These are phyloP conservation scores for Nelumbo lutea DNA, from an alignment of 164 flowering plant genomes.

Conservation along the genomic window DNA sequence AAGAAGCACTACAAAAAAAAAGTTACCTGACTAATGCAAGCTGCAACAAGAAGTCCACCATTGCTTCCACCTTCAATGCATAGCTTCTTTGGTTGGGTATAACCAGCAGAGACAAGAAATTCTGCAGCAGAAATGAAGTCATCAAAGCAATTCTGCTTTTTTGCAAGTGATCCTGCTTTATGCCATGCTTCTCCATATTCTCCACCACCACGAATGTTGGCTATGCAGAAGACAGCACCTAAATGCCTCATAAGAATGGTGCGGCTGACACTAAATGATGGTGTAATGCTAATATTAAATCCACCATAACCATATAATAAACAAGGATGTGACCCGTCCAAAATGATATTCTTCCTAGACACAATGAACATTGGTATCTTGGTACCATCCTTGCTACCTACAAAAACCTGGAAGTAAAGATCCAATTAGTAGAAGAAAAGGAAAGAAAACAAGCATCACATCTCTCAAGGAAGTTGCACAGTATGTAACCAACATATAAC, in stretches of 20 bases:
- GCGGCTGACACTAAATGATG: constrained; percentile 69
- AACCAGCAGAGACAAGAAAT: constrained; percentile 82
- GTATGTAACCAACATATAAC: too few species aligned
- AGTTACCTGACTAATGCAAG: constrained; percentile 88
- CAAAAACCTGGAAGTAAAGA: constrained; percentile 62
- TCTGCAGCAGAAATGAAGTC: constrained; percentile 91
- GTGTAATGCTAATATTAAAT: constrained; percentile 83
- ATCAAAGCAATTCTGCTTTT: constrained; percentile 96
- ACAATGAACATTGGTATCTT: constrained; percentile 88
- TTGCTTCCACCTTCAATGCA: constrained; percentile 99
- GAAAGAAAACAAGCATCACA: not conserved
- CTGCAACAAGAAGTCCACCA: constrained; percentile 94
- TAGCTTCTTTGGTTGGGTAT: constrained; percentile 72
- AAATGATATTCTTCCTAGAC: constrained; percentile 55
- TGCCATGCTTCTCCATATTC: constrained; percentile 99
- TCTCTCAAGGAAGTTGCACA: too few species aligned
- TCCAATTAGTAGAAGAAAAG: not conserved
- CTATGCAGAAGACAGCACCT: constrained; percentile 72
- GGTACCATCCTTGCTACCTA: constrained; percentile 83
- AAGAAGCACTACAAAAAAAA: not conserved
- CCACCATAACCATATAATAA: constrained; percentile 95
- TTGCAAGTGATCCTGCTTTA: constrained; percentile 83
- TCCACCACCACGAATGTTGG: constrained; percentile 99
- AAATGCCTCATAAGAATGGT: constrained; percentile 64
- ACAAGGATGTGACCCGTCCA: constrained; percentile 93